A percentile compares a stretch with the other conserved stretches of the same genome.
phyloP scores from a whole-genome alignment of 129 eudicot genomes.

The Centrapalus pauciflorus region DNA sequence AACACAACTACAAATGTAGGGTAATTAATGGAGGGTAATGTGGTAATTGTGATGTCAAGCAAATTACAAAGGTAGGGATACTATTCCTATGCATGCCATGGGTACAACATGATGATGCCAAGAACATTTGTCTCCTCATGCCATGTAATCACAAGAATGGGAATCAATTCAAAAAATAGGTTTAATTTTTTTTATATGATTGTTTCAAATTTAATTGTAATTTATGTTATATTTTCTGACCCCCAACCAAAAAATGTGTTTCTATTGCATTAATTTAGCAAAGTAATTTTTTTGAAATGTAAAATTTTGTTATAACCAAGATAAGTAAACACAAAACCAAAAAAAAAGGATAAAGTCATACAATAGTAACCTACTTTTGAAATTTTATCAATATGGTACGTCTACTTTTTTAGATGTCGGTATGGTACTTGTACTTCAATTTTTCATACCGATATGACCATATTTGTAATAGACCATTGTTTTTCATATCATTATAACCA shows the following conservation, averaged over 20 bases:
- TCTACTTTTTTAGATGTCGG: too few species aligned
- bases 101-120: constrained; percentile 31
- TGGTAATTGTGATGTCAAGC: constrained; percentile 12
- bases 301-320: too few species aligned
- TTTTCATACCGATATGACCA: too few species aligned
- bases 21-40: background rate
- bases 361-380: too few species aligned
- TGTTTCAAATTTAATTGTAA: background rate
- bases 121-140: constrained; percentile 30
- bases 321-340: too few species aligned
- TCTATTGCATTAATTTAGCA: background rate
- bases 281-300: too few species aligned
- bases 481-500: too few species aligned
- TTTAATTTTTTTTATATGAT: background rate
- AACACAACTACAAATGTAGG: background rate
- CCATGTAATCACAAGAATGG: constrained; percentile 32
- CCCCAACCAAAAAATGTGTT: too few species aligned
- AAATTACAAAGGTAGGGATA: constrained; percentile 21
- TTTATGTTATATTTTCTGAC: background rate
- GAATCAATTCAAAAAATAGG: constrained; percentile 14
- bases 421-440: too few species aligned
- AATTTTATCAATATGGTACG: too few species aligned
- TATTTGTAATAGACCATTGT: too few species aligned
- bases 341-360: too few species aligned
- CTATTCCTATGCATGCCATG: constrained; percentile 27